Base-by-base conservation (phyloP, 164 flowering plant genomes). In the Euptelea pleiosperma region DNA sequence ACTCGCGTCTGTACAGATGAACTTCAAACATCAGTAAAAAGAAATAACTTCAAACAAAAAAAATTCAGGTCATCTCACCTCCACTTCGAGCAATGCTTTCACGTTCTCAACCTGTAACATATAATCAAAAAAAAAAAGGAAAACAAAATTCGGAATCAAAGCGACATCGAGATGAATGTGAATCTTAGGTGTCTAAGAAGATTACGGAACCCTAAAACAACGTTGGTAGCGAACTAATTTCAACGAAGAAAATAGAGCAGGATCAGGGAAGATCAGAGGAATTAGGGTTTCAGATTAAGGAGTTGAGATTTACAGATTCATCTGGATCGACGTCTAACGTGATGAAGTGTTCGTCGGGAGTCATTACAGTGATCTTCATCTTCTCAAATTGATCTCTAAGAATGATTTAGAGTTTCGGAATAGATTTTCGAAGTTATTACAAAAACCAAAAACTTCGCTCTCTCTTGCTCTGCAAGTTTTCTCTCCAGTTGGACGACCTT, bases 311-410 rank as follows among this genome's bases (percentile, higher is more conserved):
- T 83, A 91, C 98, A 31, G 87, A 72, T 81, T 91, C 96, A 19
- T 89, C 77, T 3, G 74, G 79, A 72, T 91, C 98, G 52, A 91
- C 91, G 24, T 91, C 98, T 2, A 91, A 58, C 4, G 84, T 59
- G 65, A 91, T 70, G 79, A 91, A 79, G 62, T 87, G 89, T 60
- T 91, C 96, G 60, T 80, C 95, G 11, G 81, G 71, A 6, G 95
- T 85, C 89, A 91, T 87, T 45, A 91, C 96, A 61, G 92, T 89
- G 70, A 91, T 78, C 85, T 81, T 91, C 98, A 91, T 91, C 75
- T 62, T 72, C 35, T 22, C 34, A 26, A 19, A n/a, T n/a, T n/a
- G n/a, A n/a, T n/a, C n/a, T n/a, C n/a, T n/a, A n/a, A n/a, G n/a
- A n/a, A n/a, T n/a, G n/a, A n/a, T n/a, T n/a, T n/a, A n/a, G n/a